phyloP scores from a whole-genome alignment of 2,329 filamentous ascomycete genomes.

The Thelonectria blattea region DNA sequence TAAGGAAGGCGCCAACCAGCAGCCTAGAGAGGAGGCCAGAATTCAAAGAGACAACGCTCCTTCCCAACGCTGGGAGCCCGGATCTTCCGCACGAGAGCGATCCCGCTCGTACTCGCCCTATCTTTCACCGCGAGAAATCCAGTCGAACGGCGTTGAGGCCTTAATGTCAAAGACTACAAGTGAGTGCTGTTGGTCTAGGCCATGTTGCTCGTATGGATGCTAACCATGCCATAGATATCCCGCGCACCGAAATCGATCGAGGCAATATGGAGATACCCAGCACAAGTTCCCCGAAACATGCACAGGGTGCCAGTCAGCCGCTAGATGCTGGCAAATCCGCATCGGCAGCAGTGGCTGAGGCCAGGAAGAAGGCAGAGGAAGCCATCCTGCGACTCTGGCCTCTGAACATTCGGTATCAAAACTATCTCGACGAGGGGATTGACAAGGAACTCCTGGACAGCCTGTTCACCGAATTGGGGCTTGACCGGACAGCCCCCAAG shows the following conservation, averaged over 20 bases:
- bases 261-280: neutral
- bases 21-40: neutral
- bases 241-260: neutral
- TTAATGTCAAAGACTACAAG: slow-evolving; percentile 21
- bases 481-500: slow-evolving; percentile 48
- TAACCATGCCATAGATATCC: slow-evolving; percentile 26
- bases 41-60: neutral
- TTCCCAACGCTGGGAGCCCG: neutral
- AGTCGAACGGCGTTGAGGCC: slow-evolving; percentile 27
- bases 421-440: slow-evolving; percentile 76
- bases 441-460: slow-evolving; percentile 65
- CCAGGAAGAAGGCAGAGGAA: slow-evolving; percentile 66
- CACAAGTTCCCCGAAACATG: neutral
- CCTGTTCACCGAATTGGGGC: slow-evolving; percentile 72
- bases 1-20: slow-evolving; percentile 4
- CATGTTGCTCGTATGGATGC: neutral
- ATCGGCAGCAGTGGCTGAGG: slow-evolving; percentile 42
- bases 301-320: neutral
- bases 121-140: slow-evolving; percentile 56
- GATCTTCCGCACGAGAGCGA: slow-evolving; percentile 47
- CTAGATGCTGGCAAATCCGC: neutral
- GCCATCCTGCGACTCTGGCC: slow-evolving; percentile 70
- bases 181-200: neutral
- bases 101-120: slow-evolving; percentile 61
- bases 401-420: slow-evolving; percentile 73